These are phyloP conservation scores for Solanum boliviense DNA, from an alignment of 257 asterid genomes.

Conservation along the genomic window DNA sequence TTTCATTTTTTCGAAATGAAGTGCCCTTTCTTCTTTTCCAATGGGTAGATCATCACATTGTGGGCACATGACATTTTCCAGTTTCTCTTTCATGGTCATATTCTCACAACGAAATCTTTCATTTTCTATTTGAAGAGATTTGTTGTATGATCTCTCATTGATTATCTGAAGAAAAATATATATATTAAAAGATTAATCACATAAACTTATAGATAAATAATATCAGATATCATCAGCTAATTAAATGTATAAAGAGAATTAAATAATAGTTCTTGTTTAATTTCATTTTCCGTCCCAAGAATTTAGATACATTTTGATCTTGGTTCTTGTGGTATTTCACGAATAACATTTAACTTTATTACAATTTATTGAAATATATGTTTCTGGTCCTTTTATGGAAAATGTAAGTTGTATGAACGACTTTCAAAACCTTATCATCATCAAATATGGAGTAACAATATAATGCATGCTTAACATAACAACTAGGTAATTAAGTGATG, in stretches of 20 bases:
- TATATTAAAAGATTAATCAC: neutral
- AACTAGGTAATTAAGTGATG: neutral
- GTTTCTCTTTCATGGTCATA: conserved; percentile 33
- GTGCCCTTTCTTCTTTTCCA: conserved; percentile 29
- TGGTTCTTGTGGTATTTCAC: neutral
- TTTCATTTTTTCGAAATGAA: conserved; percentile 18
- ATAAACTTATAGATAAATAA: neutral
- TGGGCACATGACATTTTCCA: conserved; percentile 24
- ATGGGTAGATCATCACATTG: conserved; percentile 22
- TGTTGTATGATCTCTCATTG: conserved; percentile 36
- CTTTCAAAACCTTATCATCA: neutral
- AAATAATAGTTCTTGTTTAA: neutral
- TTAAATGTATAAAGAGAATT: neutral
- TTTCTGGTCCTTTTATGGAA: neutral
- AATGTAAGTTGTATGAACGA: neutral
- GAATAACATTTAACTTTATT: neutral
- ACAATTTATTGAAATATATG: neutral
- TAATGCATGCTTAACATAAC: neutral
- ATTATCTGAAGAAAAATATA: neutral
- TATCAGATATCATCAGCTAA: neutral
- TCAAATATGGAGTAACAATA: neutral
- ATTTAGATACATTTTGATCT: neutral
- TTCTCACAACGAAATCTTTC: conserved; percentile 39
- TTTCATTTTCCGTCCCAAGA: neutral
- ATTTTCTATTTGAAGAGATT: conserved; percentile 35